These are phyloP conservation scores for Trichothecium sympodiale DNA, from an alignment of 2,329 filamentous ascomycete species.

Conservation along the genomic window DNA sequence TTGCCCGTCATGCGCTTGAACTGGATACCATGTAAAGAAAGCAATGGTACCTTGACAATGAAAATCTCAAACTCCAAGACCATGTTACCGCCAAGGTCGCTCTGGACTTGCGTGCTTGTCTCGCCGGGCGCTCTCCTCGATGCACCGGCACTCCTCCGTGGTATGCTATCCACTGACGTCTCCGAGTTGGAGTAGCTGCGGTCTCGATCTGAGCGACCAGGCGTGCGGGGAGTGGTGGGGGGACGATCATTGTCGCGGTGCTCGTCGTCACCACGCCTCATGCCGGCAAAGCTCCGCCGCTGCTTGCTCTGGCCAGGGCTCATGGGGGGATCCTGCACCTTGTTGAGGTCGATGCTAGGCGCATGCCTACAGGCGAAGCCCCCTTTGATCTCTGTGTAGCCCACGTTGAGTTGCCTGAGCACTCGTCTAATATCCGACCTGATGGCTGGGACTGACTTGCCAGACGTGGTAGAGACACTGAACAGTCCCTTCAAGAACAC, in stretches of 20 bases:
- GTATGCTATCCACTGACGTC: slow-evolving; percentile 65
- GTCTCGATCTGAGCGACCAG: slow-evolving; percentile 38
- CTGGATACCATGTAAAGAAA: slow-evolving; percentile 89
- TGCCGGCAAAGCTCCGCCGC: slow-evolving; percentile 67
- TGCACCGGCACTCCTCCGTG: slow-evolving; percentile 37
- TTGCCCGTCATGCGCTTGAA: slow-evolving; percentile 95
- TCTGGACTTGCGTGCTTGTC: slow-evolving; percentile 86
- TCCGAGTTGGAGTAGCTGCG: slow-evolving; percentile 81
- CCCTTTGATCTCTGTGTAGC: slow-evolving; percentile 83
- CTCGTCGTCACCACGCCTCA: slow-evolving; percentile 43
- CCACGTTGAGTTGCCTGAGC: slow-evolving; percentile 76
- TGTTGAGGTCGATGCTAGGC: slow-evolving; percentile 81
- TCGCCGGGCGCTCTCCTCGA: slow-evolving; percentile 62
- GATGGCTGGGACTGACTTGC: slow-evolving; percentile 77
- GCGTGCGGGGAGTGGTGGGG: slow-evolving; percentile 29
- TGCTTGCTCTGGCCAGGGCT: slow-evolving; percentile 51
- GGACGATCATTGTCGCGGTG: slow-evolving; percentile 61
- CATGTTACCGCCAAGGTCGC: slow-evolving; percentile 75
- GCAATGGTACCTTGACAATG: slow-evolving; percentile 91
- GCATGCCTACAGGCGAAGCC: slow-evolving; percentile 83
- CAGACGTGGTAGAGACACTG: slow-evolving; percentile 93
- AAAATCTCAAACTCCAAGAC: slow-evolving; percentile 88
- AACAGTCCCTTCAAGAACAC: slow-evolving; percentile 95
- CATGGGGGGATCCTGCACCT: slow-evolving; percentile 51
- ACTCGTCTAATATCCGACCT: slow-evolving; percentile 85